These are phyloP conservation scores for Paecilomyces sp. DNA, from an alignment of 2,329 filamentous ascomycete genomes.

Conservation along the genomic window DNA sequence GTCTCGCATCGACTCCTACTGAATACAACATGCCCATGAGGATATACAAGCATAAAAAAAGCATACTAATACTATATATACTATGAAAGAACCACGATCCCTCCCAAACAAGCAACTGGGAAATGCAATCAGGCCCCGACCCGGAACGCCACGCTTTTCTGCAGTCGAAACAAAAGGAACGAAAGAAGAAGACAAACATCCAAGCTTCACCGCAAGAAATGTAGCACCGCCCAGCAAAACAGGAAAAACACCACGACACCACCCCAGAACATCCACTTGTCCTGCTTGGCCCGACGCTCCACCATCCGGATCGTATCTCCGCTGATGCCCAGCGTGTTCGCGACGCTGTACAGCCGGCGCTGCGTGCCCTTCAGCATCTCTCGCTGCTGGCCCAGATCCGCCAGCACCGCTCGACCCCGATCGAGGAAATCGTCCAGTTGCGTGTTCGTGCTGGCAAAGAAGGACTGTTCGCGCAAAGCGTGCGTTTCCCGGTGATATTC, in stretches of 20 bases:
- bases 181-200: too few species aligned
- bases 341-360: constrained; percentile 80
- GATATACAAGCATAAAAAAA: not conserved
- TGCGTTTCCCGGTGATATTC: constrained; percentile 70
- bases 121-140: not conserved
- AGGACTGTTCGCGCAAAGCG: constrained; percentile 80
- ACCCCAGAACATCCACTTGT: constrained; percentile 95
- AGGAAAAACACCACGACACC: constrained; percentile 79
- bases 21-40: not conserved
- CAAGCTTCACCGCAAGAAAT: constrained; percentile 61
- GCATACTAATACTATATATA: not conserved
- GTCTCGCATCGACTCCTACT: not conserved
- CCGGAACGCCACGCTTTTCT: not conserved
- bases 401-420: constrained; percentile 79
- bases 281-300: constrained; percentile 81
- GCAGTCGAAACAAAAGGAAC: not conserved
- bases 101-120: not conserved
- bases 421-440: constrained; percentile 94
- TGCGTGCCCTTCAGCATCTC: constrained; percentile 96
- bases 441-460: constrained; percentile 72
- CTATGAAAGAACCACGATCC: not conserved
- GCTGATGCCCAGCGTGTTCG: constrained; percentile 86
- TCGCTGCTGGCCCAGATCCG: constrained; percentile 79
- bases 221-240: constrained; percentile 88
- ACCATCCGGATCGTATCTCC: constrained; percentile 97